Base-by-base conservation (phyloP, 495 filamentous ascomycete genomes). In the Aspergillus asperescens region DNA sequence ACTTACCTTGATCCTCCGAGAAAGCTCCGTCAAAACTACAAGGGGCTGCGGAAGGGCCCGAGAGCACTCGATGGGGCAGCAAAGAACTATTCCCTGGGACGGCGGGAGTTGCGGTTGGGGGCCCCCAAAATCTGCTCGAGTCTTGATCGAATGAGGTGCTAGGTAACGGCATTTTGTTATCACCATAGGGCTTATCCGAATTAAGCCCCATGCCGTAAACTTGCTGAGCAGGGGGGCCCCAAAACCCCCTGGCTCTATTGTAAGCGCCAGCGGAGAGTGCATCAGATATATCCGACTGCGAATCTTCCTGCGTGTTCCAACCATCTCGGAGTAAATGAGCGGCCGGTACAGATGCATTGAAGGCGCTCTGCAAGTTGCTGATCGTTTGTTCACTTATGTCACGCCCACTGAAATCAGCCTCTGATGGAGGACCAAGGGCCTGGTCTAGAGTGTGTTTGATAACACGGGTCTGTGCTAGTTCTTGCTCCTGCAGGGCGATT, bases 401-500 rank as follows among this genome's bases (percentile, higher is more conserved):
- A 48, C 69, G 71, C 40, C 59, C 67, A 48, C 67, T 65, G 48
- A 72, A 69, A 43, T 86, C 83, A 19, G 70, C 71, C 35, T 81
- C 80, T 25, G 80, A 79, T 8, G 81, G 70, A 52, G 81, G 76
- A 9, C 83, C 85, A 50, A 90, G 76, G 48, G 81, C 81, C 62
- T 89, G 82, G 49, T 90, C 85, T 40, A 90, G 56, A 12, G 85
- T 89, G 61, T 88, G 84, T 63, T 85, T 87, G 40, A 82, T 83
- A 61, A 82, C 81, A 37, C 89, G 88, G 8, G 77, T 86, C 52
- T 92, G 86, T 22, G 85, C 77, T 48, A 96, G 78, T 66, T 96
- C 89, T 51, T 90, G 81, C 54, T 89, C 88, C 67, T 95, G 86
- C 15, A 82, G 77, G 49, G 82, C 85, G 65, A 98, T 90, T 55